Conservation (phyloP, 2,329 filamentous ascomycete genomes). For the Cordyceps tenuipes region DNA sequence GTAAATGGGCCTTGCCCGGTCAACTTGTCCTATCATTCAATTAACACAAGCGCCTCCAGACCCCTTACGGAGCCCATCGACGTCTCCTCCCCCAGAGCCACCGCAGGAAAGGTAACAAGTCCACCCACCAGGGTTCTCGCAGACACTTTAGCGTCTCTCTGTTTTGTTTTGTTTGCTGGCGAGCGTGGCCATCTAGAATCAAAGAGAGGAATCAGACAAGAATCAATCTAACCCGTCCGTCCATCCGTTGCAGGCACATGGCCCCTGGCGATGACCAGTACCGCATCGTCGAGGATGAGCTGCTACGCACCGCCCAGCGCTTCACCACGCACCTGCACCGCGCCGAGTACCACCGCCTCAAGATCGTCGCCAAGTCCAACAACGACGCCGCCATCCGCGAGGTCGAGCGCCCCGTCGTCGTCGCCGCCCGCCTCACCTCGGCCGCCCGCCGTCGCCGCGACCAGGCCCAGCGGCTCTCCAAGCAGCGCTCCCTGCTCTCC, state of each 20-base stretch:
- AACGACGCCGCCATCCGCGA: slow-evolving; percentile 44
- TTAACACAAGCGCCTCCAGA: slow-evolving; percentile 17
- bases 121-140: not conserved
- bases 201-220: not conserved
- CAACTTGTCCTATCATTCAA: no score
- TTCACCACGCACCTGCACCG: slow-evolving; percentile 71
- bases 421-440: slow-evolving; percentile 20
- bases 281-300: slow-evolving; percentile 80
- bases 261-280: slow-evolving; percentile 63
- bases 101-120: slow-evolving; percentile 35
- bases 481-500: slow-evolving; percentile 19
- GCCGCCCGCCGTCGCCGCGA: slow-evolving; percentile 19
- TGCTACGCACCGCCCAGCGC: slow-evolving; percentile 55
- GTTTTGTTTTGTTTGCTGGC: not conserved
- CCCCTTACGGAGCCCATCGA: slow-evolving; percentile 33
- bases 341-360: slow-evolving; percentile 66
- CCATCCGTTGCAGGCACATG: slow-evolving; percentile 46
- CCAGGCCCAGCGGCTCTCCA: slow-evolving; percentile 15
- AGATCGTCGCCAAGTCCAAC: slow-evolving; percentile 44
- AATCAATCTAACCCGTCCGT: no score
- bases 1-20: not conserved
- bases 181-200: not conserved
- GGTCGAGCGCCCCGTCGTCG: slow-evolving; percentile 44
- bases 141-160: not conserved
- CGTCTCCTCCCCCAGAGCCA: slow-evolving; percentile 43